Percentiles rank a stretch among this genome's conserved stretches.
Evolutionary conservation across 164 flowering plant species (phyloP).

Genomic region (Buxus sempervirens): DNA sequence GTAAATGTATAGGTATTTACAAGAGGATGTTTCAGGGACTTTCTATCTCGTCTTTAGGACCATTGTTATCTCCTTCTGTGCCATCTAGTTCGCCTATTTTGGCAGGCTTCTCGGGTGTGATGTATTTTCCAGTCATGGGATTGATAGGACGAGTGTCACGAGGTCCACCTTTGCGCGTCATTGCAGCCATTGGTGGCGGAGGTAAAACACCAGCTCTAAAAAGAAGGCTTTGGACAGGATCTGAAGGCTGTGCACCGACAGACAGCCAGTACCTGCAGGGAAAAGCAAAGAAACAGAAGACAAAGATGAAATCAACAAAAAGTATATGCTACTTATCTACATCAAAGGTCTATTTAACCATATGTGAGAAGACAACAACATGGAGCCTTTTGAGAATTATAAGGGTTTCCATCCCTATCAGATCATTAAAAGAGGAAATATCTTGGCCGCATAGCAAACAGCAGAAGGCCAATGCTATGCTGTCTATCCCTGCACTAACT

Average conservation of each 20-base stretch:
- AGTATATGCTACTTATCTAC: too few relatives aligned
- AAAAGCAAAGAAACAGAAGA: neutral
- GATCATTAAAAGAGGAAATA: too few relatives aligned
- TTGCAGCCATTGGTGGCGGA: slow-evolving; percentile 71
- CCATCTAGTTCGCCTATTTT: slow-evolving; percentile 11
- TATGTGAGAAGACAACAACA: too few relatives aligned
- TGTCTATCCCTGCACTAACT: too few relatives aligned
- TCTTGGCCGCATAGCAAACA: too few relatives aligned
- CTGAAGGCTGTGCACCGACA: slow-evolving; percentile 81
- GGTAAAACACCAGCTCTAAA: slow-evolving; percentile 71
- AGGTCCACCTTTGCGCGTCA: slow-evolving; percentile 68
- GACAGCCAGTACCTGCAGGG: slow-evolving; percentile 65
- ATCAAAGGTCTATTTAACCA: too few relatives aligned
- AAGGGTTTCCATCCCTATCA: too few relatives aligned
- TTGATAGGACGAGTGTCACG: slow-evolving; percentile 52
- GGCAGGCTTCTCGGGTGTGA: slow-evolving; percentile 21
- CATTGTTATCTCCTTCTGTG: slow-evolving; percentile 11
- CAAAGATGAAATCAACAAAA: neutral
- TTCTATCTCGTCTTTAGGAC: neutral
- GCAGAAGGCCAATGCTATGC: too few relatives aligned
- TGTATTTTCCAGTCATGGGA: slow-evolving; percentile 51
- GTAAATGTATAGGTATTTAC: neutral
- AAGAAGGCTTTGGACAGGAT: slow-evolving; percentile 62
- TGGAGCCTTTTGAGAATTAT: too few relatives aligned
- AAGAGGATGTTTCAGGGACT: neutral